These are phyloP conservation scores for Kalanchoe fedtschenkoi DNA, from an alignment of 164 flowering plant genomes.

Conservation along the genomic window DNA sequence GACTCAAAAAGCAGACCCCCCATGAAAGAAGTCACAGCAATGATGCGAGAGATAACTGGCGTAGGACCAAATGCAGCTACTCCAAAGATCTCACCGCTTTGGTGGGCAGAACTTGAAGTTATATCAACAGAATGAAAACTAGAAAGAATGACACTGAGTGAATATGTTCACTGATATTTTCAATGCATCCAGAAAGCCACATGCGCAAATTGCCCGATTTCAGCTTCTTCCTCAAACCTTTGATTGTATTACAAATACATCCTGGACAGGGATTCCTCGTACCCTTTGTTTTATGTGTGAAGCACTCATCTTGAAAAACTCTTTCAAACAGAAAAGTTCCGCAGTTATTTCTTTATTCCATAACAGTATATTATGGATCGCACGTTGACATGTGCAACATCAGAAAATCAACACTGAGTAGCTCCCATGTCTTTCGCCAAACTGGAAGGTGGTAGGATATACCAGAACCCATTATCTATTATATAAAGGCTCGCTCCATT, in stretches of 20 bases:
- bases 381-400: slow-evolving; percentile 19
- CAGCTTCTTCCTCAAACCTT: neutral
- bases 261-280: neutral
- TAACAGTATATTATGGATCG: slow-evolving; percentile 14
- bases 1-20: slow-evolving; percentile 42
- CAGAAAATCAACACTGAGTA: slow-evolving; percentile 11
- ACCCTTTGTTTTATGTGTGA: neutral
- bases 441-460: neutral
- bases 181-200: neutral
- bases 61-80: slow-evolving; percentile 51
- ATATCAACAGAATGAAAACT: slow-evolving; percentile 37
- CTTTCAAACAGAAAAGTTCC: neutral
- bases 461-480: neutral
- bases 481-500: neutral
- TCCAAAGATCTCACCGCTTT: slow-evolving; percentile 65
- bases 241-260: neutral
- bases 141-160: neutral
- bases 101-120: slow-evolving; percentile 95
- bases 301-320: neutral
- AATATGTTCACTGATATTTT: neutral
- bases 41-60: slow-evolving; percentile 44
- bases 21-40: slow-evolving; percentile 41
- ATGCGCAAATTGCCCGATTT: neutral
- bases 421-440: slow-evolving; percentile 24
- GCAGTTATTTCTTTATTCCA: neutral